Percentiles rank a stretch among this genome's conserved stretches.
These are phyloP conservation scores for Capronia americana DNA, from an alignment of 2,329 filamentous ascomycete genomes.

Conservation along the genomic window DNA sequence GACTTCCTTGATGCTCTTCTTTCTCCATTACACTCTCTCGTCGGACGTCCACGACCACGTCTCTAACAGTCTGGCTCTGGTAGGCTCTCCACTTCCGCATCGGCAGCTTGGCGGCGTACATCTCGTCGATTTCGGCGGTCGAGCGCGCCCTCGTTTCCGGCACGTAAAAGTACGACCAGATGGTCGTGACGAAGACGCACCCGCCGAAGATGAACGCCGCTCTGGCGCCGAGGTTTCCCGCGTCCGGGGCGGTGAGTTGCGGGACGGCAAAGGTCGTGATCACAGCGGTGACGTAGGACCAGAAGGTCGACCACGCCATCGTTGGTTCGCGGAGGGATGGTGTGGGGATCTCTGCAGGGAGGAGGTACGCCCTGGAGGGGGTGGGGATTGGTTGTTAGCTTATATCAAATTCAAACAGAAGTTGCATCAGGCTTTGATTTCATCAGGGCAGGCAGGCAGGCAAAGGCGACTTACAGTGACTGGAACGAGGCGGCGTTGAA, in stretches of 20 bases:
- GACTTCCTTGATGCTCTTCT: not conserved
- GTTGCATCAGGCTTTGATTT: not conserved
- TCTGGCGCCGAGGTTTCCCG: slow-evolving; percentile 41
- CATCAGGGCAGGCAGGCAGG: not conserved
- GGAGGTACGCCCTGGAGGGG: slow-evolving; percentile 33
- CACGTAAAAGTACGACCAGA: slow-evolving; percentile 39
- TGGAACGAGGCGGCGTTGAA: slow-evolving; percentile 49
- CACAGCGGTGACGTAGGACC: slow-evolving; percentile 48
- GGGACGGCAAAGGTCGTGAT: slow-evolving; percentile 49
- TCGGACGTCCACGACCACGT: not conserved
- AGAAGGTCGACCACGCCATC: slow-evolving; percentile 48
- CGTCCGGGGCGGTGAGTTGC: slow-evolving; percentile 43
- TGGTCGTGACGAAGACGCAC: slow-evolving; percentile 33
- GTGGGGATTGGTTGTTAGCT: not conserved
- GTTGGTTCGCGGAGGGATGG: slow-evolving; percentile 53
- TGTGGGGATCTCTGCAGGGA: slow-evolving; percentile 53
- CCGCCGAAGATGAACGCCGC: slow-evolving; percentile 42
- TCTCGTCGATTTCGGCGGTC: slow-evolving; percentile 45
- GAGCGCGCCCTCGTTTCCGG: slow-evolving; percentile 41
- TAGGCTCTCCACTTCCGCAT: slow-evolving; percentile 37
- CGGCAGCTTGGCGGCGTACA: slow-evolving; percentile 41
- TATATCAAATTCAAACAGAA: not conserved
- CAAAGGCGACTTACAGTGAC: slow-evolving; percentile 41
- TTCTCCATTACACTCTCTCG: not conserved
- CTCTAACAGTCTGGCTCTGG: slow-evolving; percentile 8